These are phyloP conservation scores for Saraca asoca DNA, from an alignment of 331 rosid species.

Conservation along the genomic window DNA sequence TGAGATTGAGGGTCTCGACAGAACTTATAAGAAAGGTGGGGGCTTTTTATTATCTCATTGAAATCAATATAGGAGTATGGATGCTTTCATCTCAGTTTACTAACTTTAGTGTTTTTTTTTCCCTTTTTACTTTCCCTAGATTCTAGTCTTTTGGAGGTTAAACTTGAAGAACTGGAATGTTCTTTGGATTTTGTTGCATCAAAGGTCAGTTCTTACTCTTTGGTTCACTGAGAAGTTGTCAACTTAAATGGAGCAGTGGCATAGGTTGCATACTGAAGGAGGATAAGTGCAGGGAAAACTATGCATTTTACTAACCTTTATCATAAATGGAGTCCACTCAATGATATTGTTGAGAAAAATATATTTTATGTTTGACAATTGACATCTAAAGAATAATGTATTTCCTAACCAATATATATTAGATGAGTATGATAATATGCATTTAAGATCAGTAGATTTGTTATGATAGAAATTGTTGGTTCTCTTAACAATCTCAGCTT, in stretches of 20 bases:
- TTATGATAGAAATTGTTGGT: too few relatives aligned
- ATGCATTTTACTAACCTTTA: neutral
- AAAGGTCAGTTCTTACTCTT: constrained; percentile 53
- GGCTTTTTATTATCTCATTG: neutral
- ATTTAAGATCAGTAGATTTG: too few relatives aligned
- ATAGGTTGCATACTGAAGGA: neutral
- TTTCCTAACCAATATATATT: neutral
- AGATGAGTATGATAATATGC: neutral
- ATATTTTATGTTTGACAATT: neutral
- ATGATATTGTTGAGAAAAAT: neutral
- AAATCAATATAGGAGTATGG: neutral
- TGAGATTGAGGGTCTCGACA: constrained; percentile 57
- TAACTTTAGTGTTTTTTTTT: neutral
- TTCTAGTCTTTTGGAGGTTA: constrained; percentile 46
- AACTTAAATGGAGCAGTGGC: constrained; percentile 6
- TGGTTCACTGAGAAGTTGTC: neutral
- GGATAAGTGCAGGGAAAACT: neutral
- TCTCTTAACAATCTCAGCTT: too few relatives aligned
- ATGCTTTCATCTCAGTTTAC: constrained; percentile 12
- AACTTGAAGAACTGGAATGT: constrained; percentile 57
- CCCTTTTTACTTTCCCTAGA: constrained; percentile 47
- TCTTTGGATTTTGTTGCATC: constrained; percentile 48
- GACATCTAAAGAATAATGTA: neutral
- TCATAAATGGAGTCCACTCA: neutral
- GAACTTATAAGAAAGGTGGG: constrained; percentile 53